Base-by-base conservation (phyloP, 352 stramenopile species). In the Pythium oligandrum region DNA sequence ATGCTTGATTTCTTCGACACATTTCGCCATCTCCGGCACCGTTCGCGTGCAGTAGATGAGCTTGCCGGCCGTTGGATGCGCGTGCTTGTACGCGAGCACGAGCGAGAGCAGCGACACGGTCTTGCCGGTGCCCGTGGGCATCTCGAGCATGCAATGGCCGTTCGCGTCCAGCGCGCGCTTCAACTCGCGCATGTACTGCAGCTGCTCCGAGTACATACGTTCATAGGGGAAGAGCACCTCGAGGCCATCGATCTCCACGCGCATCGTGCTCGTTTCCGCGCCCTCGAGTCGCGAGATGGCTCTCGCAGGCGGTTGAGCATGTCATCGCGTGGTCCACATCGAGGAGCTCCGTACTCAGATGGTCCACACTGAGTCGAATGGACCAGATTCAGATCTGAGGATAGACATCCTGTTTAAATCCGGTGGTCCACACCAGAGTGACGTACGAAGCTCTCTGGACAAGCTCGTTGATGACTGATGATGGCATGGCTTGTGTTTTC, bases 1-100 rank as follows among this genome's bases (percentile, higher is more conserved):
- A 12, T 86, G 79, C 68, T 98, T 98, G 55, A 99, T 80, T 73
- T 99, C 97, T 63, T 99, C 93, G 61, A 99, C 87, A 58, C 88
- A 97, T 59, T 98, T 97, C 43, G 96, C 93, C 97, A 99, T 99
- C 78, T 99, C 97, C 0, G 97, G 96, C 26, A 99, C 97, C 4
- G 97, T 99, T 26, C 97, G 95, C 37, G 97, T 99, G 70, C 97
- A 99, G 71, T 99, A 99, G 31, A 99, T 83, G 47, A 99, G 80
- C 72, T 99, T 99, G 32, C 97, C 97, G 4, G 75, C 72, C 7
- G 88, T 95, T 39, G 95, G 94, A 74, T 99, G 86, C 6, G 96
- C 95, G 51, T 98, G 88, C 75, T 90, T 91, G 70, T 90, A 92
- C 5, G 90, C 96, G 12, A 98, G 89, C 51, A 99, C 98, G 8